Conservation (phyloP, 2,329 filamentous ascomycete genomes). For the Periconia macrospinosa region DNA sequence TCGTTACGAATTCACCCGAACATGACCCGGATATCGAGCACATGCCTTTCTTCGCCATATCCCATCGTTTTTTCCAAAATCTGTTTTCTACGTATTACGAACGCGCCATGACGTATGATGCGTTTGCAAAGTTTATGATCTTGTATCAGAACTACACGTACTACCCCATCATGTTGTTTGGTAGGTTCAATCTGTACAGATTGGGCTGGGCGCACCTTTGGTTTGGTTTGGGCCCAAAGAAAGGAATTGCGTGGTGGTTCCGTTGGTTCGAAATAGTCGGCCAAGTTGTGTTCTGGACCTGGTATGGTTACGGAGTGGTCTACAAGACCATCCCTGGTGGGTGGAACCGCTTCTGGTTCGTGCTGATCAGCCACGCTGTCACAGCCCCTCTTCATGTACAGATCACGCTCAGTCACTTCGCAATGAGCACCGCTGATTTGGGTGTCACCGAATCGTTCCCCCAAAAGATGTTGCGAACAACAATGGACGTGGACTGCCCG, state of each 20-base stretch:
- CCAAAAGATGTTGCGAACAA: slow-evolving; percentile 70
- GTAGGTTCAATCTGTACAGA: slow-evolving; percentile 72
- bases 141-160: slow-evolving; percentile 68
- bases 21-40: slow-evolving; percentile 93
- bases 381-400: slow-evolving; percentile 72
- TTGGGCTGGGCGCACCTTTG: slow-evolving; percentile 69
- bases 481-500: slow-evolving; percentile 74
- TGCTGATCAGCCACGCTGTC: slow-evolving; percentile 65
- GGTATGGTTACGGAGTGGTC: slow-evolving; percentile 68
- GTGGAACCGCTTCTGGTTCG: slow-evolving; percentile 61
- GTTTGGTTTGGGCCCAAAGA: slow-evolving; percentile 55
- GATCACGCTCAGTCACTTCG: slow-evolving; percentile 73
- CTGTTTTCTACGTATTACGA: slow-evolving; percentile 69
- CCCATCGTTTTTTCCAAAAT: slow-evolving; percentile 65
- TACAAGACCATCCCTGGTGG: slow-evolving; percentile 63
- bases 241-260: slow-evolving; percentile 68
- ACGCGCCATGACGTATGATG: slow-evolving; percentile 65
- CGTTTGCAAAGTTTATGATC: slow-evolving; percentile 61
- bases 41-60: slow-evolving; percentile 69
- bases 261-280: slow-evolving; percentile 66
- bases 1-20: slow-evolving; percentile 92
- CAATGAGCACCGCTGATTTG: slow-evolving; percentile 68
- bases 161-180: slow-evolving; percentile 68
- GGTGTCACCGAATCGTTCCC: slow-evolving; percentile 68
- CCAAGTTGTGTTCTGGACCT: slow-evolving; percentile 67